Base-by-base conservation (phyloP, 805 yeast species). In the Lipomyces anomalus region DNA sequence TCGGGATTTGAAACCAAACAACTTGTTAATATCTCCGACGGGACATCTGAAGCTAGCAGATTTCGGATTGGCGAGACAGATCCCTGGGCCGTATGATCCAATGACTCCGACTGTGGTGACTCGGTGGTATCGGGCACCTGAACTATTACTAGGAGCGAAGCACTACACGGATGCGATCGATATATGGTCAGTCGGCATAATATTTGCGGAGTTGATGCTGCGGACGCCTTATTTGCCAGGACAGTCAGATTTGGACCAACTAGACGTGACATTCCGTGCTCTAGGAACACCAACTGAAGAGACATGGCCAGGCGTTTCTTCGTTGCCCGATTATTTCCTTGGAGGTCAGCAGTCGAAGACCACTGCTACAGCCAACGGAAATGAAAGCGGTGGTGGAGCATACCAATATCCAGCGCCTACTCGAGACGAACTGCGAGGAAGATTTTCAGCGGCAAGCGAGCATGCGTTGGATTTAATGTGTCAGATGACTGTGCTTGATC, bases 121-220 rank as follows among this genome's bases (percentile, higher is more conserved):
- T 2, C 69, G 97, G 49, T 92, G 99, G 99, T 92, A 92, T 65
- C 70, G 97, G 44, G 95, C 97, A 0, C 99, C 99, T 0, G 99
- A 92, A 59, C 68, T 92, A 38, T 67, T 92, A 21, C 78, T 90
- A 50, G 97, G 96, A 1, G 83, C 96, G 0, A 74, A 82, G 39
- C 92, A 87, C 63, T 92, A 92, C 59, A 82, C 95, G 0, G 82
- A 81, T 1, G 94, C 94, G 0, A 76, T 92, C 3, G 99, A 92
- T 66, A 69, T 88, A 9, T 92, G 99, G 99, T 90, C 97, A 0
- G 84, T 89, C 4, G 99, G 99, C 1, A 78, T 88, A 30, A 90
- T 92, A 2, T 92, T 92, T 69, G 97, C 97, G 0, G 99, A 92
- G 59, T 67, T 92, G 56, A 87, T 92, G 96, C 70, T 92, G 55